Evolutionary conservation across 495 filamentous ascomycete genomes (phyloP).

Genomic region (Ascodesmis nigricans): DNA sequence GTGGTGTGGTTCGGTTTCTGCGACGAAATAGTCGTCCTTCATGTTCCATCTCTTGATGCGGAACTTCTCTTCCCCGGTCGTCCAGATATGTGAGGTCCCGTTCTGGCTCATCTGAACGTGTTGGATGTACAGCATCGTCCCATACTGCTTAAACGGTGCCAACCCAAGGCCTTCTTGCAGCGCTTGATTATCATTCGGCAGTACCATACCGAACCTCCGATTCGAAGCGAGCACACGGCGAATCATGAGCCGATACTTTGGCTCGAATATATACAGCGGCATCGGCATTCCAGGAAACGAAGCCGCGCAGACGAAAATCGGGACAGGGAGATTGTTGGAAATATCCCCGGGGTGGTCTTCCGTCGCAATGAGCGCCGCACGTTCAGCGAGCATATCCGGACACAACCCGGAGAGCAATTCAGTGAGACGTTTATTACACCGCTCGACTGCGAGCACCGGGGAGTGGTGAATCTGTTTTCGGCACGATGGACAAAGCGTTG

Average conservation of each 20-base stretch:
- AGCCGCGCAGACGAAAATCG: constrained; percentile 63
- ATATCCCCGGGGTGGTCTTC: constrained; percentile 30
- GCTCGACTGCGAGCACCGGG: constrained; percentile 28
- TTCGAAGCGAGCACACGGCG: constrained; percentile 50
- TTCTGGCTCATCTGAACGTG: constrained; percentile 51
- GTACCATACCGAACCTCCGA: constrained; percentile 64
- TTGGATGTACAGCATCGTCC: constrained; percentile 54
- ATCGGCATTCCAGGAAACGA: constrained; percentile 65
- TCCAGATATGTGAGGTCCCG: constrained; percentile 60
- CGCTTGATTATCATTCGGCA: constrained; percentile 35
- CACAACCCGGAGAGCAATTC: constrained; percentile 40
- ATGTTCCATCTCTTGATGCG: constrained; percentile 38
- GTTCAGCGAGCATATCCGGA: constrained; percentile 37
- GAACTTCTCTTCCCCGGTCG: constrained; percentile 53
- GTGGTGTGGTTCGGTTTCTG: constrained; percentile 47
- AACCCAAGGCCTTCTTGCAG: constrained; percentile 36
- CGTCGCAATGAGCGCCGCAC: constrained; percentile 28
- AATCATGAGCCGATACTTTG: constrained; percentile 73
- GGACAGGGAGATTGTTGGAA: constrained; percentile 34
- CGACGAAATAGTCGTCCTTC: constrained; percentile 58
- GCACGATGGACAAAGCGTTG: constrained; percentile 68
- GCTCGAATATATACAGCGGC: constrained; percentile 79
- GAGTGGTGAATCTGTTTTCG: constrained; percentile 41
- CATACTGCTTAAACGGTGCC: constrained; percentile 43
- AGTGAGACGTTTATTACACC: constrained; percentile 39